Conservation (phyloP, 2,329 filamentous ascomycete genomes). For the Pseudogymnoascus sp. region DNA sequence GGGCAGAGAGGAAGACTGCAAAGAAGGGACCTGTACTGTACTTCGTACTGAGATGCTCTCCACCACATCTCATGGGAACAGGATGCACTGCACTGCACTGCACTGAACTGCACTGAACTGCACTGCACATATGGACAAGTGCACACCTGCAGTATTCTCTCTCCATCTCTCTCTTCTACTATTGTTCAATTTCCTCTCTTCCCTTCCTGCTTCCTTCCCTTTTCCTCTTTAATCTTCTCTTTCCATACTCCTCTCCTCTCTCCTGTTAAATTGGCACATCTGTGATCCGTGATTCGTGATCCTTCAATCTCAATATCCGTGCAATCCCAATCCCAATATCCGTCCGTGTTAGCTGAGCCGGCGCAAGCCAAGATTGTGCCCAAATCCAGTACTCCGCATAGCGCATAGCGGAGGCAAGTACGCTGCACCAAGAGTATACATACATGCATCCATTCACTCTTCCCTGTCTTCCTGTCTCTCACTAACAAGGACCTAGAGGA, state of each 20-base stretch:
- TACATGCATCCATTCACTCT: background rate
- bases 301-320: background rate
- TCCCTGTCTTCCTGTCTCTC: background rate
- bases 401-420: background rate
- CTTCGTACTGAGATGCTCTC: background rate
- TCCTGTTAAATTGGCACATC: constrained; percentile 12
- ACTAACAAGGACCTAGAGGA: background rate
- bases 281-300: too few species aligned
- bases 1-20: background rate
- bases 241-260: constrained; percentile 10
- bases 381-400: background rate
- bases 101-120: too few species aligned
- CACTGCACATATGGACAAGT: background rate
- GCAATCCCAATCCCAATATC: too few species aligned
- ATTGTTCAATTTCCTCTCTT: background rate
- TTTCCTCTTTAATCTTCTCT: constrained; percentile 14
- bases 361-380: background rate
- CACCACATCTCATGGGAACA: background rate
- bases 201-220: constrained; percentile 9
- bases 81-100: too few species aligned
- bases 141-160: too few species aligned
- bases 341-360: background rate
- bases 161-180: too few species aligned
- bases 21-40: background rate
- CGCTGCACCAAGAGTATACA: background rate